Conservation (phyloP, 306 rosid species). For the Ormosia emarginata region DNA sequence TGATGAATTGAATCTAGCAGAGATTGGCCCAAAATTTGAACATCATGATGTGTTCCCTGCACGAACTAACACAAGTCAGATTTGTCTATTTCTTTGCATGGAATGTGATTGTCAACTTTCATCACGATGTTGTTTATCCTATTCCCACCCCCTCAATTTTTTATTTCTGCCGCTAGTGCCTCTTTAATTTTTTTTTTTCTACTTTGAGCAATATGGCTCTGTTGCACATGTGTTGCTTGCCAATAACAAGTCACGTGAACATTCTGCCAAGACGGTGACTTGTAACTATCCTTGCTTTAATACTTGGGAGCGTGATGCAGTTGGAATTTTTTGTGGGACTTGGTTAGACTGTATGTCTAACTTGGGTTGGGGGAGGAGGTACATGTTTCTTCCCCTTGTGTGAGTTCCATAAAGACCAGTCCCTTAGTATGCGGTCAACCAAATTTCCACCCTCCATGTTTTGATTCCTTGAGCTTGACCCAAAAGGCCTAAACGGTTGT, state of each 20-base stretch:
- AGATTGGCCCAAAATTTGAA: conserved; percentile 91
- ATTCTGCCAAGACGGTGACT: neutral
- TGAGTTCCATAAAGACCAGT: neutral
- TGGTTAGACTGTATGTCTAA: neutral
- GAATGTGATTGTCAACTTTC: neutral
- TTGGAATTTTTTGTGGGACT: neutral
- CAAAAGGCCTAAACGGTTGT: neutral
- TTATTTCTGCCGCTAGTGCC: neutral
- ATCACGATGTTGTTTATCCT: neutral
- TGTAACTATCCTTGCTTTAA: neutral
- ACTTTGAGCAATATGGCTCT: neutral
- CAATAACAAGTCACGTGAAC: neutral
- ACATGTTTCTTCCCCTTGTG: neutral
- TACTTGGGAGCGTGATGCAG: neutral
- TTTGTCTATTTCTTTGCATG: conserved; percentile 11
- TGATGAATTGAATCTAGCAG: conserved; percentile 75
- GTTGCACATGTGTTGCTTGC: neutral
- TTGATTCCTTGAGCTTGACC: neutral
- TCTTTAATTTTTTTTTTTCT: neutral
- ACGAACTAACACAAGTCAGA: conserved; percentile 86
- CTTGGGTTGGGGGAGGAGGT: neutral
- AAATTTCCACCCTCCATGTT: neutral
- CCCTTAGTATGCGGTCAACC: neutral
- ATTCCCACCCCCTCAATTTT: neutral
- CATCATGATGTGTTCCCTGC: conserved; percentile 88